Conservation (phyloP, 23 red algal species). For the Gracilaria caudata region DNA sequence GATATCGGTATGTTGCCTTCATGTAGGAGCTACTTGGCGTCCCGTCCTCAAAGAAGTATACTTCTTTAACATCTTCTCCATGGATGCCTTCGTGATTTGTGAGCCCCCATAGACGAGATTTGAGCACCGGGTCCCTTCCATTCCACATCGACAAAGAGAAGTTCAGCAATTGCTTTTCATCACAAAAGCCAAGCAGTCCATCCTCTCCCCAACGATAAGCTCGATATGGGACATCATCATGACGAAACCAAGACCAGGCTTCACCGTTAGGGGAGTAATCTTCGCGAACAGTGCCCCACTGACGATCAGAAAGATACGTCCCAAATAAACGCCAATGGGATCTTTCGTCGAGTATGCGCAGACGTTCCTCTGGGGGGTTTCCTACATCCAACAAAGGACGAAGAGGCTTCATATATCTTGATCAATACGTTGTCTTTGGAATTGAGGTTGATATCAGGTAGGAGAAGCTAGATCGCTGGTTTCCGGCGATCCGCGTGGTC, state of each 20-base stretch:
- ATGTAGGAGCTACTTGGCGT: conserved; percentile 4
- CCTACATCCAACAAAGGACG: background rate
- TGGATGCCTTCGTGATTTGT: background rate
- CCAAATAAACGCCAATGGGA: background rate
- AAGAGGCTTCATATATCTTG: background rate
- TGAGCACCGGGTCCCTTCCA: background rate
- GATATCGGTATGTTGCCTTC: conserved; percentile 10
- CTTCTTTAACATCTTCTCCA: conserved; percentile 4
- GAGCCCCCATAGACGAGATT: conserved; percentile 6
- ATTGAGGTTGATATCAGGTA: background rate
- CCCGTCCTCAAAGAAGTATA: conserved; percentile 8
- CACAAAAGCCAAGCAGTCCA: background rate
- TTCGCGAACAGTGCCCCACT: background rate
- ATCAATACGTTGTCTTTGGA: background rate
- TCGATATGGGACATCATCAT: conserved; percentile 3
- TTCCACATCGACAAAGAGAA: conserved; percentile 2
- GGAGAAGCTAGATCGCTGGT: background rate
- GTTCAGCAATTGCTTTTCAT: background rate
- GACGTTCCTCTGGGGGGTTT: background rate
- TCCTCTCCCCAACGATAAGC: conserved; percentile 7
- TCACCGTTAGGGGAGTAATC: background rate
- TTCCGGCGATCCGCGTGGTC: background rate
- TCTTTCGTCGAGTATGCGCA: background rate
- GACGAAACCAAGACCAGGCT: conserved; percentile 12
- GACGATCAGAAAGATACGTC: conserved; percentile 10